These are phyloP conservation scores for Epichloe scottii DNA, from an alignment of 2,329 filamentous ascomycete species.

Conservation along the genomic window DNA sequence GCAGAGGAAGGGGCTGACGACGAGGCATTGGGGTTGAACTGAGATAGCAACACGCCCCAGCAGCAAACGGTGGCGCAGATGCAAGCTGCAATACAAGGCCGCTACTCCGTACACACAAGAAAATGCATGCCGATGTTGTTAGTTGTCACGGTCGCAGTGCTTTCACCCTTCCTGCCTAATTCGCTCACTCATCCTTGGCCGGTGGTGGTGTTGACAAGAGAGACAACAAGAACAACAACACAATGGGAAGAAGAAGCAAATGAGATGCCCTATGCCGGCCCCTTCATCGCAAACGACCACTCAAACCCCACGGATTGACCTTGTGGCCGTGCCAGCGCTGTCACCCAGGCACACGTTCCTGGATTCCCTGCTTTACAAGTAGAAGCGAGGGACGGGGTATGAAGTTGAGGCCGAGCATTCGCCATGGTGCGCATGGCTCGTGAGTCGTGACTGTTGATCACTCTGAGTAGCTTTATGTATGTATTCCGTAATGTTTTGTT, in stretches of 20 bases:
- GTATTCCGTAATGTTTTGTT: no score
- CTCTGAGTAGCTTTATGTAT: no score
- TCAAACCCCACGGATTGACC: conserved; percentile 18
- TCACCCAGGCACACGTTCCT: no score
- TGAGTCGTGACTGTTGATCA: no score
- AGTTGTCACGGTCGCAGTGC: not conserved
- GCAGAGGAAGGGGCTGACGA: not conserved
- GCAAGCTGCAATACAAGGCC: not conserved
- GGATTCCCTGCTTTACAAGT: no score
- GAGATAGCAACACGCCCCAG: not conserved
- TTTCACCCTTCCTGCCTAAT: not conserved
- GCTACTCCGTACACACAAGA: not conserved
- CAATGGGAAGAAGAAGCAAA: not conserved
- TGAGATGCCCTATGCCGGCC: no score
- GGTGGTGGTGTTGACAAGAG: not conserved
- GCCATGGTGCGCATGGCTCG: no score
- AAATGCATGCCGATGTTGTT: not conserved
- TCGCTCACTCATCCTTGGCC: not conserved
- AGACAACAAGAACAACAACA: not conserved
- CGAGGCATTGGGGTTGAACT: not conserved
- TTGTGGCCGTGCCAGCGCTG: conserved; percentile 15
- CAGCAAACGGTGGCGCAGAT: not conserved
- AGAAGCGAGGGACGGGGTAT: no score
- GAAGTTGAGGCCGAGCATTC: no score
- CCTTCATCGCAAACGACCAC: no score